Base-by-base conservation (phyloP, 345 rosid genomes). In the Physaria fendleri region DNA sequence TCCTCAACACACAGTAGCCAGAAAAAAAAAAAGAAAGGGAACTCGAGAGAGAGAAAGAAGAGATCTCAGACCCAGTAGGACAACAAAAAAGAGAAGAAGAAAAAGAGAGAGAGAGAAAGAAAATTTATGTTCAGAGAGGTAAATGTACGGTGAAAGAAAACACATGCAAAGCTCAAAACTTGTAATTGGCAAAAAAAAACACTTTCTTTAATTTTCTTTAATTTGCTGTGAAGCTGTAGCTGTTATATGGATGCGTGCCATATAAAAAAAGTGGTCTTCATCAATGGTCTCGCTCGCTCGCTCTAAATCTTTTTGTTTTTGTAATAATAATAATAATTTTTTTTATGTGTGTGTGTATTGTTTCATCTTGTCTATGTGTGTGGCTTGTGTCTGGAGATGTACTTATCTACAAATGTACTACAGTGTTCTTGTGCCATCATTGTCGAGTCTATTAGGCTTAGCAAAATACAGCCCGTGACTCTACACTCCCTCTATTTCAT, bases 201-300 rank as follows among this genome's bases (percentile, higher is more conserved):
- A 28, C 60, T 64, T 62, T 56, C 21, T 54, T 30, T 17, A 3
- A 53, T 10, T n/a, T 37, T 22, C 16, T 12, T 8, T 2, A 22
- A 22, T 8, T 22, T 14, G 1, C 5, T 33, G 21, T 42, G 59
- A 21, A 57, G 60, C 60, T 69, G 60, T 66, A 44, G 49, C 49
- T 33, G 41, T 59, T 71, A 63, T 77, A 65, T 73, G 80, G 87
- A 82, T 82, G 87, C 82, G 84, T 79, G 87, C 87, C 73, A 79
- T 78, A 74, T 73, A 60, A 71, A 77, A 79, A 79, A 79, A 71
- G 78, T 68, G 39, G 50, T 58, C 57, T 71, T 51, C 70, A 65
- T 71, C 71, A 55, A 65, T 58, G 46, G 12, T 9, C 18, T 1
- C 12, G 22, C 34, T 69, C 30, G 38, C 43, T 55, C 35, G 58